Base-by-base conservation (phyloP, 257 asterid genomes). In the Schizonepeta tenuifolia region DNA sequence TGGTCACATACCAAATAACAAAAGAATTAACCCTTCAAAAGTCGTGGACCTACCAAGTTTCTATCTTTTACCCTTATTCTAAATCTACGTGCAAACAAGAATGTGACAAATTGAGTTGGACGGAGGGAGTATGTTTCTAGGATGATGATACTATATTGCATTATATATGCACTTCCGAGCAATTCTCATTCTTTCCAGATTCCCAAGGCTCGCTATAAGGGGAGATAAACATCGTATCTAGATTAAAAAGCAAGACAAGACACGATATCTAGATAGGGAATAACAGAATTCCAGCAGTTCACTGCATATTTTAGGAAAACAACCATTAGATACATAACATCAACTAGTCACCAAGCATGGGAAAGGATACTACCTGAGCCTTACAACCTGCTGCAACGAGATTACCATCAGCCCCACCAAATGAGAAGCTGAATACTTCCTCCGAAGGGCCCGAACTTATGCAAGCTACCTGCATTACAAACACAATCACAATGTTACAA, bases 351-450 rank as follows among this genome's bases (percentile, higher is more conserved):
- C n/a, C 14, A 3, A 57, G 31, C 53, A 41, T 9, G 33, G 72
- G 17, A 67, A 71, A 65, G 9, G 43, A 49, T 24, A 72, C 13
- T 81, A 88, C 99, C 98, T 88, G 82, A 66, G 97, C 78, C 7
- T 80, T 81, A 59, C 97, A 92, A 41, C 98, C 99, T 0, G 91
- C 91, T 0, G 97, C 93, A 59, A 92, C 86, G 81, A 95, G 93
- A 88, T 90, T 83, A 65, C 79, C 79, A 67, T 79, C 81, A 2
- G 89, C 75, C 53, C 99, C 99, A 6, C 98, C 99, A 75, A 86
- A 87, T 5, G 99, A 92, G 90, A 92, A 92, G 81, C 95, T 87
- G 82, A 92, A 92, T 5, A 90, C 84, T 85, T 92, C 96, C 71
- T 91, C 86, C 1, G 91, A 79, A 1, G 96, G 78, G 36, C 91